phyloP scores from a whole-genome alignment of 805 yeast species.

The Candida easanensis region DNA sequence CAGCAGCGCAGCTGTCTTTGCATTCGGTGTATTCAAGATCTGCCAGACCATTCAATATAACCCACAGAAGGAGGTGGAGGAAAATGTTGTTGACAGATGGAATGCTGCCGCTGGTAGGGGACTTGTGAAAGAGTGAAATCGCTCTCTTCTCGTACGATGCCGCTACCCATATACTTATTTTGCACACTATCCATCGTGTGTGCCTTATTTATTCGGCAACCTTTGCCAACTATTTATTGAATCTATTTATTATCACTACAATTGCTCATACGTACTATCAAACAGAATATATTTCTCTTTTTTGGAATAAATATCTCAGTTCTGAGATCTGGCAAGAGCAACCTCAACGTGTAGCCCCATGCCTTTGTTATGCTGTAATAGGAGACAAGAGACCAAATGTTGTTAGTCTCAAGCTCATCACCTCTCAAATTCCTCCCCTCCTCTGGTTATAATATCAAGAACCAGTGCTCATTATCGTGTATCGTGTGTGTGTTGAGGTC shows the following conservation, averaged over 20 bases:
- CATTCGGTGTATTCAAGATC: conserved; percentile 18
- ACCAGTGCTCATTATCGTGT: neutral
- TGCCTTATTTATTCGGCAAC: neutral
- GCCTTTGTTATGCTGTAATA: neutral
- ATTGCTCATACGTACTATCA: neutral
- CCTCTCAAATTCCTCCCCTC: neutral
- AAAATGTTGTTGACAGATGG: conserved; percentile 23
- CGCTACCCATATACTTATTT: conserved; percentile 1
- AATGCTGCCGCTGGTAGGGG: conserved; percentile 24
- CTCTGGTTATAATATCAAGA: neutral
- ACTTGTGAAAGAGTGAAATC: conserved; percentile 2
- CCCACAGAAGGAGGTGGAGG: conserved; percentile 21
- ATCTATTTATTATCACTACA: neutral
- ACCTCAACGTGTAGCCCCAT: neutral
- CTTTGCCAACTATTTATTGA: neutral
- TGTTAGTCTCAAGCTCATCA: neutral
- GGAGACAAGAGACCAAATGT: neutral
- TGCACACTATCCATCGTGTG: neutral
- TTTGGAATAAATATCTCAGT: neutral
- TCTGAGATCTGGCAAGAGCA: neutral
- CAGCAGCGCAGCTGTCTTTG: conserved; percentile 14
- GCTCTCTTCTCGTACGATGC: neutral
- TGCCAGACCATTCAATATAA: conserved; percentile 17
- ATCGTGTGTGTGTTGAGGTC: neutral
- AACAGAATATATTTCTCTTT: neutral